Base-by-base conservation (phyloP, 441 rosid species). In the Brassica hybrid region DNA sequence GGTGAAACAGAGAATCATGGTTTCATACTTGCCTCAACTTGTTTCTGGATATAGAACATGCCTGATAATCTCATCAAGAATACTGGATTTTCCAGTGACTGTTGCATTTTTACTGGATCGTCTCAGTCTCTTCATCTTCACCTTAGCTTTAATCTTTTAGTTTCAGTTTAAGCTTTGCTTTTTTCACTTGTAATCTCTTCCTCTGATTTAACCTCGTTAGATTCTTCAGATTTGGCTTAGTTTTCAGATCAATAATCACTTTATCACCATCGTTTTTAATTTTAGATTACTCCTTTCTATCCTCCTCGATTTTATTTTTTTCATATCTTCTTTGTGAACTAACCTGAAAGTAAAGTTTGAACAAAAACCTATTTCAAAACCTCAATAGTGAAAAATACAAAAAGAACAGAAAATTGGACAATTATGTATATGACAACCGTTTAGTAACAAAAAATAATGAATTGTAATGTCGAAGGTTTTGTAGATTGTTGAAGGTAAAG, bases 51-150 rank as follows among this genome's bases (percentile, higher is more conserved):
- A 80, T 83, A 85, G 88, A 60, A 84, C 88, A 78, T 87, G 81
- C 78, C 78, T 84, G 72, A 88, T 87, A 74, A 85, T 82, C 73
- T 88, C 92, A 60, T 87, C 88, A 13, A 88, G 86, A 87, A 84
- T 84, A 58, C 84, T 85, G 8, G 85, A 85, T 83, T 81, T 83
- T 67, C 89, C 89, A n/a, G 83, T 86, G 23, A 81, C 73, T 83
- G 52, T 75, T 81, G 65, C 90, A 82, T 57, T 52, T 52, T 52
- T 14, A 14, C 57, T 52, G 57, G 0, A 14, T n/a, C 54, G 2
- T 52, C 19, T 52, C 19, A 52, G 1, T 52, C 57, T 6, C 19
- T 52, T 14, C 19, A 16, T 52, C 19, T 16, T 14, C 57, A 6
- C 57, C 57, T 6, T 14, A 52, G 57, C 57, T 14, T 52, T 0